Evolutionary conservation across 768 basidiomycete species (phyloP), one percentile per base, ranked within the genome.

Genomic region (Galerina sulciceps): DNA sequence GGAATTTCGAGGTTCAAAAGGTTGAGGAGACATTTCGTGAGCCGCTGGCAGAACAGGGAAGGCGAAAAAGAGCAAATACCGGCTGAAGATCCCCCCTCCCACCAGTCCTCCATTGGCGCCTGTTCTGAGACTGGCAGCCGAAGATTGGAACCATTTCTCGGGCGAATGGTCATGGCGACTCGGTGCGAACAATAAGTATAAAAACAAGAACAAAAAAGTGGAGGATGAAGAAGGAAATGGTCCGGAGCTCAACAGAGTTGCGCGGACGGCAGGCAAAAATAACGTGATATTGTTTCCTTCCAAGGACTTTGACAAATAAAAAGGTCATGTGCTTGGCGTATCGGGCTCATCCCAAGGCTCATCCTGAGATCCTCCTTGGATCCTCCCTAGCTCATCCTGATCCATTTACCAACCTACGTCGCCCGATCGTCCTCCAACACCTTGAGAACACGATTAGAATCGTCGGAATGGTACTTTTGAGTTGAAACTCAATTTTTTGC

Each of bases 101-200:
- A 69, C 68, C 68, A 69, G 40, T 69, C 58, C 53, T 65, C 68
- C 31, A 57, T 50, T 36, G 57, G 57, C 26, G 43, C 42, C 23
- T 55, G 53, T 47, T 57, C 58, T n/a, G 63, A 60, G 45, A 55
- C 23, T 46, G 53, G 40, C 5, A 63, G 40, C 49, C 60, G 53
- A 2, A 61, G 55, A 47, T 60, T 63, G 23, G 62, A 58, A 54
- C 61, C 47, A n/a, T 31, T 57, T 60, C 60, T 63, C 58, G 56
- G 59, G 47, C 45, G 63, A 42, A 66, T 23, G 57, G 64, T 17
- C 63, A 66, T 68, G 26, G 47, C 44, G 49, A 26, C 20, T 40
- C 26, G 51, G 15, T 15, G 51, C 45, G 38, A 52, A 67, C 66
- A 69, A 69, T 69, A 64, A 37, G 52, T 17, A 53, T 41, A 47